Evolutionary conservation across 108 stramenopile genomes (phyloP).

Genomic region (Conticribra weissflogii): DNA sequence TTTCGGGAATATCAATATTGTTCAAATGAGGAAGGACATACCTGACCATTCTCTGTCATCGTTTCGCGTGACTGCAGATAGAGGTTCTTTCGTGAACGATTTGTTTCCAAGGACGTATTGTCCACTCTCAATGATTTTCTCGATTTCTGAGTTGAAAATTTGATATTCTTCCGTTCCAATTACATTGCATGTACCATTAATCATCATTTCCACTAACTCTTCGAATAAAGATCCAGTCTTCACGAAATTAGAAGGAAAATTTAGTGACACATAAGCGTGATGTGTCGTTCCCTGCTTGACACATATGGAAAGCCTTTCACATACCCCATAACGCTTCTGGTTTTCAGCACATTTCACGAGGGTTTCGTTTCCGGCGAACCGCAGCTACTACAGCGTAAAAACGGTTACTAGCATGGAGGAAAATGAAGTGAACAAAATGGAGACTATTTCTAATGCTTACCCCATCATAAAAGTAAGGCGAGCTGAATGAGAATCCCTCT

Average conservation of each 20-base stretch:
- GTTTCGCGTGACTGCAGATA: slow-evolving; percentile 12
- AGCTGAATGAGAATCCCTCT: slow-evolving; percentile 2
- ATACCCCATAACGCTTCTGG: slow-evolving; percentile 17
- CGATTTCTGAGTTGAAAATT: no score
- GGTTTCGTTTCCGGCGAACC: slow-evolving; percentile 18
- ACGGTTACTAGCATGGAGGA: no score
- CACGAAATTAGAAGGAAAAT: slow-evolving; percentile 12
- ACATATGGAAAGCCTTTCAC: slow-evolving; percentile 25
- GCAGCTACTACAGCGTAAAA: no score
- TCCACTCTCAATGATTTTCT: not conserved
- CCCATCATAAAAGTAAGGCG: slow-evolving; percentile 27
- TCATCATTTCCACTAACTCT: slow-evolving; percentile 2
- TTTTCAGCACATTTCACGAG: slow-evolving; percentile 48
- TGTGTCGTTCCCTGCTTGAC: slow-evolving; percentile 4
- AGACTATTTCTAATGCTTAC: not conserved
- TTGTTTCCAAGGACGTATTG: slow-evolving; percentile 2
- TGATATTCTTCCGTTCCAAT: not conserved
- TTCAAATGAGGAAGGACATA: no score
- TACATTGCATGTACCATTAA: slow-evolving; percentile 26
- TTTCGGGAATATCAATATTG: no score
- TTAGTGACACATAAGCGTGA: slow-evolving; percentile 6
- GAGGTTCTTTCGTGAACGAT: slow-evolving; percentile 17
- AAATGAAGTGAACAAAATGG: not conserved
- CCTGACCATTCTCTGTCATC: slow-evolving; percentile 20
- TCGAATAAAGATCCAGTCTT: not conserved